Evolutionary conservation across 768 basidiomycete genomes (phyloP), one percentile per base, ranked within the genome.

Genomic region (Boletus rubroflammeus): DNA sequence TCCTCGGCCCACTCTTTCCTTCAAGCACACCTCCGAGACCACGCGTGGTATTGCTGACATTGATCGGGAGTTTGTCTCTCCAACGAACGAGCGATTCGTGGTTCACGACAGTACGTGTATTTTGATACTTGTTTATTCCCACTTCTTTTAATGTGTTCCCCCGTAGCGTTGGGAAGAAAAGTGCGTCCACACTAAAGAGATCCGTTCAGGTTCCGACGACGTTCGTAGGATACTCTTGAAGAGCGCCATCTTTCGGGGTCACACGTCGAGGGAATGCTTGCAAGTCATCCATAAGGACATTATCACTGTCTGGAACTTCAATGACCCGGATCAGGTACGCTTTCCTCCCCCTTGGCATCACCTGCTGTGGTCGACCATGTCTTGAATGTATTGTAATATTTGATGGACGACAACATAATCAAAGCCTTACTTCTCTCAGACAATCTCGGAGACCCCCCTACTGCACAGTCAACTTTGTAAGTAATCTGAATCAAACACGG

Each of bases 21-120:
- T 47, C 21, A 51, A 59, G 50, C 34, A 46, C 14, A 7, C 34
- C n/a, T 62, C 61, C 2, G 17, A 38, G 5, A 44, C 0, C 15
- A 3, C 0, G 19, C 61, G 61, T 21, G 57, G 62, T 14, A 7
- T 0, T 15, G 50, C 57, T 19, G 5, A 63, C 11, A 63, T 62
- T n/a, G 35, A 59, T 8, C 36, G 3, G 6, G 60, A 62, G 39
- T 61, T 62, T 38, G 5, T 31, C 15, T 62, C 60, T n/a, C 26
- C 49, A 10, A 42, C n/a, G 25, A 62, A 62, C 35, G 26, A 49
- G 6, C 52, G 56, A 46, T 50, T 62, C 14, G 60, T 62, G 15
- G 46, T 62, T 21, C 60, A 62, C 11, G 60, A 61, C 7, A 61
- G 60, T 58, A 58, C 3, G 54, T 47, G 3, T 3, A 7, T 6